Percentiles rank a stretch among this genome's conserved stretches.
These are phyloP conservation scores for Mycena galericulata DNA, from an alignment of 768 basidiomycete genomes.

Conservation along the genomic window DNA sequence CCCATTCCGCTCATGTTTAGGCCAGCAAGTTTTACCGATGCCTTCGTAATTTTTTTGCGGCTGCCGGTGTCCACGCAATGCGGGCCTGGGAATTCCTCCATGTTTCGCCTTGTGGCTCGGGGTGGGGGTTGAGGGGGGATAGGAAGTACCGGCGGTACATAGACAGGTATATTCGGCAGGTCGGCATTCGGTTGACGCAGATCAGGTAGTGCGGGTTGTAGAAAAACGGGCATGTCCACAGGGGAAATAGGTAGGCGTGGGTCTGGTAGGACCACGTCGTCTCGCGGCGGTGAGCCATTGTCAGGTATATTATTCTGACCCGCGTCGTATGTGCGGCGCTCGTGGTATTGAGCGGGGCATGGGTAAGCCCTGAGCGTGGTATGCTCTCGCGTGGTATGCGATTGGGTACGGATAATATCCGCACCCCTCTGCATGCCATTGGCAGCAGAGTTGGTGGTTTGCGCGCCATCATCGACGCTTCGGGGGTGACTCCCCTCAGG, in stretches of 20 bases:
- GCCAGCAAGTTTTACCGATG: not conserved
- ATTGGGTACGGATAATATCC: not conserved
- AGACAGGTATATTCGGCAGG: too few relatives aligned
- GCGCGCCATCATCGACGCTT: not conserved
- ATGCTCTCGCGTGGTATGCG: constrained; percentile 3
- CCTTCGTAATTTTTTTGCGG: constrained; percentile 2
- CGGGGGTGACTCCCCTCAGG: not conserved
- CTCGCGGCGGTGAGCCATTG: too few relatives aligned
- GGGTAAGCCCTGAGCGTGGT: not conserved
- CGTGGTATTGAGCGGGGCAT: not conserved
- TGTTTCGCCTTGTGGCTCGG: too few relatives aligned
- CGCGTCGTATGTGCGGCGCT: not conserved
- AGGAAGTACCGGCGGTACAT: too few relatives aligned
- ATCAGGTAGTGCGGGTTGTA: too few relatives aligned
- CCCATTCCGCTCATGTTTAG: constrained; percentile 17
- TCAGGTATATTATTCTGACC: not conserved
- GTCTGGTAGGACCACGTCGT: too few relatives aligned
- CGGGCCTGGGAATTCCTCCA: constrained; percentile 3
- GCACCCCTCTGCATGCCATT: not conserved
- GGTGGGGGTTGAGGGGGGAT: too few relatives aligned
- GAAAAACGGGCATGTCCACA: too few relatives aligned
- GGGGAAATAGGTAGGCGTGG: too few relatives aligned
- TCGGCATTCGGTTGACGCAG: too few relatives aligned
- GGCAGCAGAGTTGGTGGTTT: not conserved
- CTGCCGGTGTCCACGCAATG: not conserved